Evolutionary conservation across 177 flowering plant genomes (phyloP), one percentile per base, ranked within the genome.

Genomic region (Vitis hybrid): DNA sequence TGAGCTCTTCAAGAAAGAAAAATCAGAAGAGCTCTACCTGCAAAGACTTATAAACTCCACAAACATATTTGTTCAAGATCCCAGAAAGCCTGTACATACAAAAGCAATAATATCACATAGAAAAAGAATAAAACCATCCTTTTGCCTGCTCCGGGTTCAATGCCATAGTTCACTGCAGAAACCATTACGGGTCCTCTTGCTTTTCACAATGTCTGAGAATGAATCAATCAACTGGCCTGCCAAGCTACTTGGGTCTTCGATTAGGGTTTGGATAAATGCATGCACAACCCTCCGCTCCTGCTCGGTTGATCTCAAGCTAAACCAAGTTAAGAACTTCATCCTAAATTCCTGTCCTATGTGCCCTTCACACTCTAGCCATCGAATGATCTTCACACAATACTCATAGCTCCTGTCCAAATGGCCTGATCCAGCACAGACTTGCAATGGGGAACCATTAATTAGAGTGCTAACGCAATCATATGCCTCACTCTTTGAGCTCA

Each of bases 241-340:
- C 84, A 96, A 82, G 83, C 93, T 87, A 70, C 82, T 80, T 12
- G 98, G 99, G 68, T 96, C 99, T 64, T 96, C 97, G 52, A 82
- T 79, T 62, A 93, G 76, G 16, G 97, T 87, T 49, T 84, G 87
- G 50, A 96, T 89, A 74, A 85, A 96, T 5, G 98, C 92, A 76
- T 85, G 82, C 16, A 96, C 95, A 71, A 93, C 97, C 72, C 88
- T 81, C 3, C 97, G 90, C 63, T 96, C 99, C 70, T 89, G 91
- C 70, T 85, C 91, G 2, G 91, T 89, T 5, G 99, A 92, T 73
- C 93, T 84, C 73, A 93, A 80, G 76, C 99, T 92, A 80, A 86
- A 92, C 99, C 99, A 96, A 31, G 98, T 96, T 64, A 96, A 76
- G 65, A 96, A 79, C 72, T 90, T 96, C 86, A 93, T 78, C 74